Base-by-base conservation (phyloP, 345 rosid genomes). In the Gossypium thurberi region DNA sequence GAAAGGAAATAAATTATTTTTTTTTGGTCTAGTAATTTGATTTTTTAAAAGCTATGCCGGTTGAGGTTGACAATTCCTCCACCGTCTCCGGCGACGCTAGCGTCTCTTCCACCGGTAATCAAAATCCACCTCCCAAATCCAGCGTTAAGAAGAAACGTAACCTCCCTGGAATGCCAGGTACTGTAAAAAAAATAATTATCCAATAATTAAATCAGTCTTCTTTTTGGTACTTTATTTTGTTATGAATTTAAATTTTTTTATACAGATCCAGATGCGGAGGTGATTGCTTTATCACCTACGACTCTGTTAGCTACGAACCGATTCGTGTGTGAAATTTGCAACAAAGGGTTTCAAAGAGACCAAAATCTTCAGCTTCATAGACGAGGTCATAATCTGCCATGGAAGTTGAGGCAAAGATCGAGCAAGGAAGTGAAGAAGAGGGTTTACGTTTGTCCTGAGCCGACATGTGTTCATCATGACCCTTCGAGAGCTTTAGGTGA, bases 141-240 rank as follows among this genome's bases (percentile, higher is more conserved):
- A 65, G 81, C 57, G 79, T 70, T 51, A 94, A 91, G 91, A 94
- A 89, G 80, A 94, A 90, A 77, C 91, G 98, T 13, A 94, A 83
- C 78, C 97, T 94, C 74, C 98, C 98, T 52, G 98, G 98, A 81
- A 94, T 85, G 92, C 98, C 98, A 76, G 98, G 98, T 94, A 60
- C 5, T 4, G 17, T 8, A 13, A 75, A 23, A 15, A 33, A 33
- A 33, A 0, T 5, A 68, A 26, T 14, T 4, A 10, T 12, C 8
- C 44, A 18, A 12, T 62, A 25, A 12, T 14, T 18, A 13, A 17
- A 2, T 15, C 17, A 1, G 8, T 10, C 33, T 10, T 20, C 5
- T 12, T 53, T 47, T 40, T 10, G 21, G 46, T 44, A 20, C 6
- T 26, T 69, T 58, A 25, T 44, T 58, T 2, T 43, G 9, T 48